Evolutionary conservation across 192 early-diverging fungal genomes (phyloP).

Genomic region (Backusella morwellensis): DNA sequence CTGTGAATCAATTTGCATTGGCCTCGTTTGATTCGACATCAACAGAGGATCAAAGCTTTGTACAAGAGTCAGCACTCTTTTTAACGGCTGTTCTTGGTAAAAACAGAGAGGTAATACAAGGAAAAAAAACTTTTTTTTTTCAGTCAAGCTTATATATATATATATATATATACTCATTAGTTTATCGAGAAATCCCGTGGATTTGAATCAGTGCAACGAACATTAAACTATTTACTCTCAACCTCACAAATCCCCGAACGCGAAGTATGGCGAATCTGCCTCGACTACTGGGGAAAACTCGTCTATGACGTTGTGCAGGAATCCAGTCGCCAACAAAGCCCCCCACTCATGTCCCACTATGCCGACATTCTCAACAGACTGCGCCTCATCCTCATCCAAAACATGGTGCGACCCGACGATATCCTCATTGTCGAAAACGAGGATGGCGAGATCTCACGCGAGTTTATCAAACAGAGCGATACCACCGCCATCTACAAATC

Average conservation of each 20-base stretch:
- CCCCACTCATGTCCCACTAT: not conserved
- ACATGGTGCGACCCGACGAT: conserved; percentile 18
- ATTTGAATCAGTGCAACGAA: not conserved
- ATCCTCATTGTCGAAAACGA: conserved; percentile 15
- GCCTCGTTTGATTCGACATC: not conserved
- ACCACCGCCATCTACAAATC: conserved; percentile 11
- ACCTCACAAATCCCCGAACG: conserved; percentile 9
- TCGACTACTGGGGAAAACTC: conserved; percentile 30
- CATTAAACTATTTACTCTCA: not conserved
- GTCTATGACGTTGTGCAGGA: not conserved
- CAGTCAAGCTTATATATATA: no score
- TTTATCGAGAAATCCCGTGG: conserved; percentile 4
- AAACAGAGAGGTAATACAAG: not conserved
- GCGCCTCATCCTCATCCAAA: not conserved
- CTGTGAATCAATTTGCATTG: not conserved
- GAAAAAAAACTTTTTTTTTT: no score
- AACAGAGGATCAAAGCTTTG: conserved; percentile 8
- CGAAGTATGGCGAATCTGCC: conserved; percentile 21
- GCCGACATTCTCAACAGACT: conserved; percentile 4
- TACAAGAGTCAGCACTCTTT: conserved; percentile 18
- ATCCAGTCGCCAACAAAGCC: not conserved
- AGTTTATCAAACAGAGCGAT: conserved; percentile 21
- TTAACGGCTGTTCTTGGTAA: conserved; percentile 13
- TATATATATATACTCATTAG: not conserved
- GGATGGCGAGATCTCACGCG: conserved; percentile 7